Conservation (phyloP, 441 rosid genomes). For the Erodium chrysanthum region DNA sequence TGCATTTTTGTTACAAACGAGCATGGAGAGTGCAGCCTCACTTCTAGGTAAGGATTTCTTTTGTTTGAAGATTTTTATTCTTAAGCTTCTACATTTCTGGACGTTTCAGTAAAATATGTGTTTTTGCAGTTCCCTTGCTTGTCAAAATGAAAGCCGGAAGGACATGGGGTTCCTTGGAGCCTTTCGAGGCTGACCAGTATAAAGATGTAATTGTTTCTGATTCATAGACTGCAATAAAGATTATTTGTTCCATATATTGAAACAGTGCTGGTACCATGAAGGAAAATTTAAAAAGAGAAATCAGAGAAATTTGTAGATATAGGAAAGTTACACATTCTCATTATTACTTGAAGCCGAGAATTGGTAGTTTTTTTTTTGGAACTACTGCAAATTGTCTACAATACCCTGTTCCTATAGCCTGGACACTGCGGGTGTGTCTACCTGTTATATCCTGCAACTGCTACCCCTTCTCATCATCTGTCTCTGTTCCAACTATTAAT, state of each 20-base stretch:
- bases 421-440: too few species aligned
- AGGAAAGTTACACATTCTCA: not conserved
- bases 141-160: slow-evolving; percentile 82
- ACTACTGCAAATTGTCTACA: too few species aligned
- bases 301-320: not conserved
- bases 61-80: not conserved
- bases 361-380: too few species aligned
- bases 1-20: slow-evolving; percentile 44
- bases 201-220: slow-evolving; percentile 20
- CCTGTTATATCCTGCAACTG: not conserved
- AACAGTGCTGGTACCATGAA: not conserved
- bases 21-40: slow-evolving; percentile 78
- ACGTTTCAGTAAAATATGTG: slow-evolving; percentile 9
- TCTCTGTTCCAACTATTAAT: not conserved
- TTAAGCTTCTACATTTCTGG: not conserved
- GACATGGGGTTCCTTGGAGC: slow-evolving; percentile 89
- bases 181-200: slow-evolving; percentile 37
- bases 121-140: slow-evolving; percentile 64
- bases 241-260: too few species aligned
- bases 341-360: too few species aligned
- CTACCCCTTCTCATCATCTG: not conserved
- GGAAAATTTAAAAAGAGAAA: not conserved
- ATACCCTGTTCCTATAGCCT: too few species aligned
- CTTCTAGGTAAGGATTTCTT: slow-evolving; percentile 52
- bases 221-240: slow-evolving; percentile 14